Base-by-base conservation (phyloP, 2,329 filamentous ascomycete genomes). In the Scortechinia acanthostroma region DNA sequence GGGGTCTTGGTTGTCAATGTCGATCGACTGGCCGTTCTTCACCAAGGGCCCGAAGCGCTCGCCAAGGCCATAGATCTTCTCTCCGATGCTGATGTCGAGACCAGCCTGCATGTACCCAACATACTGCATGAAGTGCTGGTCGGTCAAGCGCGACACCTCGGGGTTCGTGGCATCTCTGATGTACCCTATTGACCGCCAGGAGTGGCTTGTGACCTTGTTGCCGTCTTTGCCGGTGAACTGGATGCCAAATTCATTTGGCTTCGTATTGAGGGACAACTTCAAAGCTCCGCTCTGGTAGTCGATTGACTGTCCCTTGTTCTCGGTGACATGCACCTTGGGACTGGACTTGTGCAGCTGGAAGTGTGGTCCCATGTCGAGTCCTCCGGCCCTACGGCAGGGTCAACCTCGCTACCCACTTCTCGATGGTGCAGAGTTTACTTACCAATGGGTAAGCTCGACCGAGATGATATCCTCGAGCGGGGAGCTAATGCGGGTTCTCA, bases 1-100 rank as follows among this genome's bases (percentile, higher is more conserved):
- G 6, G 72, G 73, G 49, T 77, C 73, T 48, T 75, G 73, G 45
- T 77, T 77, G 72, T 71, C 76, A n/a, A 78, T 65, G 50, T 70
- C 65, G 5, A 79, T 60, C 14, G 64, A 65, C 54, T 78, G 73
- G 3, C 74, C 74, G 42, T 76, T 69, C 55, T 74, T 77, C 48
- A 72, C 69, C 48, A 74, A 71, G 0, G 72, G 70, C 0, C 74
- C 74, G 51, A 79, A 79, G 5, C 75, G 63, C 52, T 79, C 74
- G 3, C 74, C 75, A 1, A 78, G 61, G 0, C 75, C 74, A 49
- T 76, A 75, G 15, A 79, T 66, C n/a, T 70, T 69, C 53, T 78
- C 75, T 15, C 70, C 68, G 3, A 77, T 67, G 14, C 61, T 55
- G 0, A 71, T 54, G 17, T 69, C 68, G 4, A 64, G 65, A 45